Base-by-base conservation (phyloP, 2,329 filamentous ascomycete species). In the Fusarium drepaniforme region DNA sequence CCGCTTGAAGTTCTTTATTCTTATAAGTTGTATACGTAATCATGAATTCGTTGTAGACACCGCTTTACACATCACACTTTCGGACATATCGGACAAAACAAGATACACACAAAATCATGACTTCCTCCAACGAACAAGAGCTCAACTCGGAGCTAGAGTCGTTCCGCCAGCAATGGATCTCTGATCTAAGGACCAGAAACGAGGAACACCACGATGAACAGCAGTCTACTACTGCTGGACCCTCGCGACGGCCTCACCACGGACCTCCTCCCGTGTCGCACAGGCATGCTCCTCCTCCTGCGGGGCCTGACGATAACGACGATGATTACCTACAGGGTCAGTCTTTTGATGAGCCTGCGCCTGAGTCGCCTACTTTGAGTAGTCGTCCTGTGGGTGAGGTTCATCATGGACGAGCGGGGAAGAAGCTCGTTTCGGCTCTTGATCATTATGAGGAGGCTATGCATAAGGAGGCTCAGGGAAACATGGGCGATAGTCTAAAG, bases 371-470 rank as follows among this genome's bases (percentile, higher is more conserved):
- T 12, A 38, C 7, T 37, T 30, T 62, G 37, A 35, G 30, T 1
- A 28, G 30, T 0, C 73, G 46, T 4, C 25, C 23, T n/a, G 6
- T 56, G 3, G 72, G 72, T 33, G 72, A 75, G 6, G 35, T 53
- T 1, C 63, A 67, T 18, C 72, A 72, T 68, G 72, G 67, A 16
- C 56, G 64, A 1, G 58, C 71, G 21, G 68, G 67, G 13, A 82
- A 76, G 66, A 83, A 93, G 76, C 93, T 93, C 6, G 86, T 87
- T 25, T 94, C 96, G 13, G 97, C 97, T 1, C 84, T 99, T 18
- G 97, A 98, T 78, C 94, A 98, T 82, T 98, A 97, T 79, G 97
- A 98, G 82, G 91, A 90, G 81, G 97, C 96, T 5, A 96, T 98
- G 66, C 93, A 97, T 83, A 95, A 92, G 82, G 97, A 99, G 84